Percentiles rank a stretch among this genome's conserved stretches.
phyloP scores from a whole-genome alignment of 352 stramenopile species.

The Pythium dissotocum region DNA sequence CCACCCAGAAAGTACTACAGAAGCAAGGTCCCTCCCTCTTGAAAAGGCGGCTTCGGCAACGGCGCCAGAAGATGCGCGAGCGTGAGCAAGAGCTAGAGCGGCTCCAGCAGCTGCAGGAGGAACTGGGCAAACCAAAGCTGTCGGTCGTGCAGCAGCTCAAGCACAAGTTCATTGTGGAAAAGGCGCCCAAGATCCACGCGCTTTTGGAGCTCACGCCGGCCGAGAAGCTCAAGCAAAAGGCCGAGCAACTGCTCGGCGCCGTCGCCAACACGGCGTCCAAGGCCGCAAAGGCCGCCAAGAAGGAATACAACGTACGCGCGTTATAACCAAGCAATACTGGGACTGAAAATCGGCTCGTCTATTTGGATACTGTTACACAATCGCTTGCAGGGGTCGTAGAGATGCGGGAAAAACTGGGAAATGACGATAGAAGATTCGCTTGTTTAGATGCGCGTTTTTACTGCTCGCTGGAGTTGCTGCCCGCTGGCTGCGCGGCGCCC shows the following conservation, averaged over 20 bases:
- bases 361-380: conserved; percentile 1
- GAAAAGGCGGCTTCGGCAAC: conserved; percentile 36
- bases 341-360: conserved; percentile 1
- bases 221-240: conserved; percentile 45
- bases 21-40: conserved; percentile 53
- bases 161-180: conserved; percentile 42
- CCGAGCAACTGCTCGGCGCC: conserved; percentile 44
- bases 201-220: conserved; percentile 55
- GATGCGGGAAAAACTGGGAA: neutral
- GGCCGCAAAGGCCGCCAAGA: conserved; percentile 49
- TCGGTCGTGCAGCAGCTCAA: conserved; percentile 54
- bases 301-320: conserved; percentile 66
- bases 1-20: conserved; percentile 40
- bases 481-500: neutral
- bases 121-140: conserved; percentile 37
- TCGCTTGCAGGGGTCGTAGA: neutral
- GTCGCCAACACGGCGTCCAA: conserved; percentile 39
- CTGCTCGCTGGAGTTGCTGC: conserved; percentile 13
- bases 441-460: neutral
- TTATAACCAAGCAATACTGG: conserved; percentile 28
- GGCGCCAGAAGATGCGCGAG: conserved; percentile 51
- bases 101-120: conserved; percentile 44
- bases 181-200: conserved; percentile 51
- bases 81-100: conserved; percentile 52
- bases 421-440: neutral